phyloP scores from a whole-genome alignment of 2,329 filamentous ascomycete genomes.

The Sarocladiaceae sp. region DNA sequence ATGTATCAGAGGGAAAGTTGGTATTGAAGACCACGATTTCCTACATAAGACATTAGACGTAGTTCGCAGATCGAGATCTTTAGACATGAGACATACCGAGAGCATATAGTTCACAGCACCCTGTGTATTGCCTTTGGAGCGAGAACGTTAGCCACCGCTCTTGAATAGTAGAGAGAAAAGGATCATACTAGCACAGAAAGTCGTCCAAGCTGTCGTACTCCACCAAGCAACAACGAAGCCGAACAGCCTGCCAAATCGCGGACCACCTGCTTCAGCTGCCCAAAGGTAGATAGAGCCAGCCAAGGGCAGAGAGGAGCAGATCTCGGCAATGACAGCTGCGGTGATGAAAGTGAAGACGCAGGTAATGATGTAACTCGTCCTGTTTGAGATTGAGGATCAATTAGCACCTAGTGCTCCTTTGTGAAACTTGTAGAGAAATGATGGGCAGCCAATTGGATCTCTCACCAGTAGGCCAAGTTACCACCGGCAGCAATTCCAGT shows the following conservation, averaged over 20 bases:
- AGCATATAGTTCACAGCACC: slow-evolving; percentile 49
- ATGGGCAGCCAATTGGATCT: neutral
- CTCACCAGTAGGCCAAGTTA: slow-evolving; percentile 55
- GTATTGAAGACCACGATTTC: slow-evolving; percentile 55
- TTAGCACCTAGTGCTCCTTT: too few relatives aligned
- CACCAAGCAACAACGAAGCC: slow-evolving; percentile 62
- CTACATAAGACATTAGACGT: slow-evolving; percentile 20
- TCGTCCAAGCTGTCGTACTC: slow-evolving; percentile 60
- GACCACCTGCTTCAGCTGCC: slow-evolving; percentile 56
- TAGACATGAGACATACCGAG: slow-evolving; percentile 30
- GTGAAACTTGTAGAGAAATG: too few relatives aligned
- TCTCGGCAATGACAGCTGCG: slow-evolving; percentile 55
- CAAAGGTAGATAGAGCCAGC: slow-evolving; percentile 58
- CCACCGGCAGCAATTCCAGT: slow-evolving; percentile 59
- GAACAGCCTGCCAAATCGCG: slow-evolving; percentile 48
- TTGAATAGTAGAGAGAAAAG: neutral
- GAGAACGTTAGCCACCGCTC: neutral
- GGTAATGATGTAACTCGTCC: slow-evolving; percentile 57
- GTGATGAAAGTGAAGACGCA: slow-evolving; percentile 59
- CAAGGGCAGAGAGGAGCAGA: slow-evolving; percentile 55
- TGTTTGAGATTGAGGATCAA: slow-evolving; percentile 17
- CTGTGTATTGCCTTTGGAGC: slow-evolving; percentile 39
- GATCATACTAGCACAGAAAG: slow-evolving; percentile 44
- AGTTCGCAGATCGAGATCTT: neutral
- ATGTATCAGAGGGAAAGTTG: slow-evolving; percentile 48